Conservation (phyloP, 345 rosid species). For the Camelina laxa region DNA sequence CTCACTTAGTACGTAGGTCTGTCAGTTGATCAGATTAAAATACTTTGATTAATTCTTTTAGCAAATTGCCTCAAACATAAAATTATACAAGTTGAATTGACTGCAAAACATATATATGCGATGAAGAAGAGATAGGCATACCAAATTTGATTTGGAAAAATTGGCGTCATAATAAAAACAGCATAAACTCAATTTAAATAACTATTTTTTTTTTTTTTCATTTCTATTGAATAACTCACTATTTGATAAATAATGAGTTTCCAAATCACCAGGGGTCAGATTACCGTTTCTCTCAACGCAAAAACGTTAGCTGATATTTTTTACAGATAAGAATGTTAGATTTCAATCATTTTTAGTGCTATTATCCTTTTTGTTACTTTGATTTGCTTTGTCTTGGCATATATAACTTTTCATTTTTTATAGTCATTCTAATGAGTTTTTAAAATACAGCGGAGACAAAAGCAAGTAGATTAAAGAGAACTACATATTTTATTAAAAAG, state of each 20-base stretch:
- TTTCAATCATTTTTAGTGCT: background rate
- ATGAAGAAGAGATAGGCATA: background rate
- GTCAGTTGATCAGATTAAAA: no score
- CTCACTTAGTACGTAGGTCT: constrained; percentile 6
- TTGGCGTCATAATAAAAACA: background rate
- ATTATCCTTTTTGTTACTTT: background rate
- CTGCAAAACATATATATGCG: no score
- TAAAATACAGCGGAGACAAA: background rate
- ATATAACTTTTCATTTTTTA: background rate
- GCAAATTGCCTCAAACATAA: no score
- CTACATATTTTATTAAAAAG: background rate
- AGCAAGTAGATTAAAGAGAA: background rate
- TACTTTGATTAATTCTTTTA: no score
- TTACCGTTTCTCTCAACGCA: background rate
- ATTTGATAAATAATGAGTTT: background rate
- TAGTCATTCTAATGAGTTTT: background rate
- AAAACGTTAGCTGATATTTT: background rate
- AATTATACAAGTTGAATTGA: no score
- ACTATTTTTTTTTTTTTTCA: background rate
- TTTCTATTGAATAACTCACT: background rate
- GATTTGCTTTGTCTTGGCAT: background rate
- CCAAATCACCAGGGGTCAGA: constrained; percentile 19
- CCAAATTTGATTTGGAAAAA: background rate
- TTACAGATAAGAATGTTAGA: background rate
- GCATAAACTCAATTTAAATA: background rate